Conservation (phyloP, 2,329 filamentous ascomycete species). For the Talaromyces pinophilus region DNA sequence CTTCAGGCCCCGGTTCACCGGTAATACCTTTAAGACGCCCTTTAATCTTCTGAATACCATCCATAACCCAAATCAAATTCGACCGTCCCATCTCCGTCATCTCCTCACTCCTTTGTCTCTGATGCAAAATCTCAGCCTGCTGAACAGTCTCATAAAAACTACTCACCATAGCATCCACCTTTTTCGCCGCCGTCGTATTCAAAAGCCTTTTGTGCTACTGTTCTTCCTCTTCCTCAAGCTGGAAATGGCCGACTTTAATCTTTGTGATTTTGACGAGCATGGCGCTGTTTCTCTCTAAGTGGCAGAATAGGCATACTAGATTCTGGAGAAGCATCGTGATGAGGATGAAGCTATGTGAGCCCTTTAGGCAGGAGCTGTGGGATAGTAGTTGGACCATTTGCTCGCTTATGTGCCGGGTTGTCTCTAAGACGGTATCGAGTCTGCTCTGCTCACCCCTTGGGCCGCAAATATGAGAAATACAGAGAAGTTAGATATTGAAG, state of each 20-base stretch:
- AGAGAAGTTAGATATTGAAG: not conserved
- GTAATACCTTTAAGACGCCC: not conserved
- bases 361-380: no score
- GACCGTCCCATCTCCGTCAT: constrained; percentile 2
- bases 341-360: no score
- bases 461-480: no score
- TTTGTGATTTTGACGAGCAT: not conserved
- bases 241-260: not conserved
- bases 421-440: no score
- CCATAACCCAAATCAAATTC: not conserved
- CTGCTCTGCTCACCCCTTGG: no score
- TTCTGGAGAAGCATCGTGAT: not conserved
- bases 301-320: constrained; percentile 1
- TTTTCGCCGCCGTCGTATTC: not conserved
- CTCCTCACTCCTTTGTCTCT: not conserved
- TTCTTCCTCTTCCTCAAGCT: not conserved
- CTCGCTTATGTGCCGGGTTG: no score
- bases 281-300: not conserved
- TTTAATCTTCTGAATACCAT: not conserved
- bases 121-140: not conserved
- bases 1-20: not conserved
- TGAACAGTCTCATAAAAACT: not conserved
- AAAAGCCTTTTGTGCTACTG: not conserved
- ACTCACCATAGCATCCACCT: not conserved
- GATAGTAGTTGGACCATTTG: no score